Conservation (phyloP, 495 filamentous ascomycete species). For the Xylaria scruposa region DNA sequence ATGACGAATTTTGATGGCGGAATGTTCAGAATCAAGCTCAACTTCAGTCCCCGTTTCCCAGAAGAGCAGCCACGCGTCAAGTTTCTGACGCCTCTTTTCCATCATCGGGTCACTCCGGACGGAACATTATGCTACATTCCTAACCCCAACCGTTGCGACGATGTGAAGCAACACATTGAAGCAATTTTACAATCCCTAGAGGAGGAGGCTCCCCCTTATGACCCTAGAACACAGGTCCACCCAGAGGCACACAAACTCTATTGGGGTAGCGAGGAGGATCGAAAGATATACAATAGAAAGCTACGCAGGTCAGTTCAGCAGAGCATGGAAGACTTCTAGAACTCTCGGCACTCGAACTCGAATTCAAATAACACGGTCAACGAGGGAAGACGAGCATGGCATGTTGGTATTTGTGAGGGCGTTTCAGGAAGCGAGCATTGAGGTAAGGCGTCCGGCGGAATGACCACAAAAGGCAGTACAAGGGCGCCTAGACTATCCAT, state of each 20-base stretch:
- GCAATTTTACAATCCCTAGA: constrained; percentile 84
- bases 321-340: constrained; percentile 57
- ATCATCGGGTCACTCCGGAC: constrained; percentile 81
- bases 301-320: constrained; percentile 68
- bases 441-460: constrained; percentile 19
- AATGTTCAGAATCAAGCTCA: constrained; percentile 79
- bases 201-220: constrained; percentile 85
- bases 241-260: constrained; percentile 85
- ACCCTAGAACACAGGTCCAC: constrained; percentile 88
- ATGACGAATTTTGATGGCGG: constrained; percentile 96
- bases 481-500: constrained; percentile 1
- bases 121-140: constrained; percentile 87
- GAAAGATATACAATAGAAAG: constrained; percentile 82
- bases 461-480: neutral
- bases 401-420: neutral
- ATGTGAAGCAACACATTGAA: constrained; percentile 83
- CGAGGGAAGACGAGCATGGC: constrained; percentile 10
- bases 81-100: constrained; percentile 82
- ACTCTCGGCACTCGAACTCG: neutral
- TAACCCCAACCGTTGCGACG: constrained; percentile 64
- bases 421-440: constrained; percentile 23
- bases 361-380: neutral
- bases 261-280: constrained; percentile 82
- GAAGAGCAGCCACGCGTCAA: constrained; percentile 88
- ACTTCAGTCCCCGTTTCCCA: constrained; percentile 87